Conservation (phyloP, 345 rosid genomes). For the Carallia brachiata region DNA sequence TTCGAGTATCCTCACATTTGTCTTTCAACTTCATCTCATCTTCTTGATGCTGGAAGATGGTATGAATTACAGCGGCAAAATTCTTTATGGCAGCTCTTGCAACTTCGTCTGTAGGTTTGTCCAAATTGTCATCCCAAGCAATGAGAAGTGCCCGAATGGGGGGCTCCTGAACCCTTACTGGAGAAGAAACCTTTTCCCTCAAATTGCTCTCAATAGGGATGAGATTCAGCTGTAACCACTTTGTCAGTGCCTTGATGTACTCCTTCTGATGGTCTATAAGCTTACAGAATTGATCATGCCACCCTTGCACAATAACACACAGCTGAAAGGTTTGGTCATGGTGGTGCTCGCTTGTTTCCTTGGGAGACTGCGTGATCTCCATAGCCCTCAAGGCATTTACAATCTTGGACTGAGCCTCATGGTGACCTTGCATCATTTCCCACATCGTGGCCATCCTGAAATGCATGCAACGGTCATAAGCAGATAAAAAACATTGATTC, state of each 20-base stretch:
- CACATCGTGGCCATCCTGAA: conserved; percentile 92
- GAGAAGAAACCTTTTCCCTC: conserved; percentile 90
- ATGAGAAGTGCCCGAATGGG: conserved; percentile 59
- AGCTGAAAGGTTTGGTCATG: conserved; percentile 74
- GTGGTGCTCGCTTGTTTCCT: conserved; percentile 76
- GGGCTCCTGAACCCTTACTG: conserved; percentile 63
- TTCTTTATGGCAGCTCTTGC: conserved; percentile 60
- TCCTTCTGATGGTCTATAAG: conserved; percentile 70
- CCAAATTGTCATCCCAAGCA: conserved; percentile 63
- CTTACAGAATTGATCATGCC: conserved; percentile 70
- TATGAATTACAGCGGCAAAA: conserved; percentile 61
- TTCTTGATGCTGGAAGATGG: conserved; percentile 60
- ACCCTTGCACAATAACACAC: conserved; percentile 59
- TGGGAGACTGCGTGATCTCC: conserved; percentile 47
- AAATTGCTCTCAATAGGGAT: conserved; percentile 84
- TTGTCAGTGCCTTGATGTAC: conserved; percentile 60
- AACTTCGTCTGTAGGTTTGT: conserved; percentile 58
- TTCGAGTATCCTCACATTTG: conserved; percentile 56
- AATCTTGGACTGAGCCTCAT: conserved; percentile 52
- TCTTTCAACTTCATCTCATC: conserved; percentile 60
- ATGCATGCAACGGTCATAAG: conserved; percentile 2
- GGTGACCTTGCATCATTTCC: conserved; percentile 67
- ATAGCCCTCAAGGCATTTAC: conserved; percentile 39
- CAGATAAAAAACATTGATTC: background rate
- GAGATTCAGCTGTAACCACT: conserved; percentile 76